Percentiles rank a stretch among this genome's conserved stretches.
Evolutionary conservation across 2,329 filamentous ascomycete genomes (phyloP).

Genomic region (Talaromyces sp.): DNA sequence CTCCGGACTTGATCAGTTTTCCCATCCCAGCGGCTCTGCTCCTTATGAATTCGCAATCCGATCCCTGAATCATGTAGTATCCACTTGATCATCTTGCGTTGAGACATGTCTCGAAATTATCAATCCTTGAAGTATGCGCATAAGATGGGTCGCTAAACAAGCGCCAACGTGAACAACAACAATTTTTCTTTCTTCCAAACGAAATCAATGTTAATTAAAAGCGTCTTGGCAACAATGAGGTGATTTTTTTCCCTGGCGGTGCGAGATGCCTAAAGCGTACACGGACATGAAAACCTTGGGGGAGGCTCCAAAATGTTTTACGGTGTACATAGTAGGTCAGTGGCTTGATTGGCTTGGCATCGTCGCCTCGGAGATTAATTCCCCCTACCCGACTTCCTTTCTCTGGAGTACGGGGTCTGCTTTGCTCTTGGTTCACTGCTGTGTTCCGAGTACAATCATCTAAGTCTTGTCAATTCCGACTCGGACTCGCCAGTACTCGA

Average conservation of each 20-base stretch:
- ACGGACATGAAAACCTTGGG: background rate
- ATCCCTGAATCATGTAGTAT: background rate
- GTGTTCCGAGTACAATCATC: background rate
- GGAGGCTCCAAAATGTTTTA: background rate
- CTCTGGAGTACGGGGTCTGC: background rate
- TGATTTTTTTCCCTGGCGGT: background rate
- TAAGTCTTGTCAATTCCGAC: background rate
- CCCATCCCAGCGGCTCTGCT: background rate
- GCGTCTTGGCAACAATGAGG: background rate
- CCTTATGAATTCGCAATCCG: background rate
- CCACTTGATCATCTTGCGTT: background rate
- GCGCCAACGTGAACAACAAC: background rate
- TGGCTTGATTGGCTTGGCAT: conserved; percentile 5
- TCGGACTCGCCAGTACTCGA: background rate
- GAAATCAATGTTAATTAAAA: too few relatives aligned
- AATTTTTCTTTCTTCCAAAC: too few relatives aligned
- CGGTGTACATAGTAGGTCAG: background rate
- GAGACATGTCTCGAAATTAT: conserved; percentile 1
- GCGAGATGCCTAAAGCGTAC: background rate
- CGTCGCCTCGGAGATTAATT: background rate
- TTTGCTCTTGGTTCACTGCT: too few relatives aligned
- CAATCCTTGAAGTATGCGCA: background rate
- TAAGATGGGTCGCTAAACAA: background rate
- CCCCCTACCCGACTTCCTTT: background rate
- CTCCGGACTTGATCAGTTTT: background rate